phyloP scores from a whole-genome alignment of 2,329 filamentous ascomycete genomes.

The Fusarium sp. region DNA sequence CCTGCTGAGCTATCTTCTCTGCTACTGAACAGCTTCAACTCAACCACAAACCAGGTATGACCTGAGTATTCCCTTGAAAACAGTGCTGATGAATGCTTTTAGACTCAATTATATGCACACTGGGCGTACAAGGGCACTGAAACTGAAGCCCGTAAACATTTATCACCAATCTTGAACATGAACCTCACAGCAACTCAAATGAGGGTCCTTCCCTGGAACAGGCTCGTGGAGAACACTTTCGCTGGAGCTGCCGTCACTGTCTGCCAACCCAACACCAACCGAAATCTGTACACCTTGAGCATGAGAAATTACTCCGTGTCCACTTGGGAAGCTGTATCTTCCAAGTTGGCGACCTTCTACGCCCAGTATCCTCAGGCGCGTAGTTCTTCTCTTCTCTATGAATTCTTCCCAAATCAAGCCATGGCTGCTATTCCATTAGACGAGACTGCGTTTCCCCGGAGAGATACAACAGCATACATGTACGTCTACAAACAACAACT shows the following conservation, averaged over 20 bases:
- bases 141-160: rapidly evolving
- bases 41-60: background rate
- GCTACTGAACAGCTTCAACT: background rate
- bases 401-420: background rate
- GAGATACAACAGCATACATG: background rate
- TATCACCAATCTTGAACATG: background rate
- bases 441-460: background rate
- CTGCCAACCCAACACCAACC: background rate
- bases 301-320: background rate
- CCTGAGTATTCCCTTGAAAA: rapidly evolving
- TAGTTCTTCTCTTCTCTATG: background rate
- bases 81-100: background rate
- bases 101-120: background rate
- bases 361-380: background rate
- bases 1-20: background rate
- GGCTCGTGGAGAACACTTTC: background rate
- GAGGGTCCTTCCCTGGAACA: rapidly evolving
- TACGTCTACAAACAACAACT: background rate
- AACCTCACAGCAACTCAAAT: background rate
- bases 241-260: background rate
- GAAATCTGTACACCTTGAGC: background rate
- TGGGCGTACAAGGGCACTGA: background rate
- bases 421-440: background rate
- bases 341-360: background rate
- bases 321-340: background rate